phyloP scores from a whole-genome alignment of 208 protist species.

The Lotmaria passim region DNA sequence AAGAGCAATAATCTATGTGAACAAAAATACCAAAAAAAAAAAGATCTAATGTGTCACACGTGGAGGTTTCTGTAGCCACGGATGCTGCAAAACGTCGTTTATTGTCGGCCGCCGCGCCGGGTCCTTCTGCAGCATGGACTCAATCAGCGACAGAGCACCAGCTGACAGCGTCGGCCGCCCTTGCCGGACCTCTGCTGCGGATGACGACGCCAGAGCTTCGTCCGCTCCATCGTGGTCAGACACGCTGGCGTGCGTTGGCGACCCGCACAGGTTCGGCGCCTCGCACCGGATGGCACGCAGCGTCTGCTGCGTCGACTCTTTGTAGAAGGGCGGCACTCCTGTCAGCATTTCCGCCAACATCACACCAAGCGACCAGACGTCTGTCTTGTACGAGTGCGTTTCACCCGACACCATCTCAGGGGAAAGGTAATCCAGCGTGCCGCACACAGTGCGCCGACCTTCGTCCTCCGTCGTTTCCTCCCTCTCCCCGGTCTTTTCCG shows the following conservation, averaged over 20 bases:
- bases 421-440: slow-evolving; percentile 99
- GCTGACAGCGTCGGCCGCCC: slow-evolving; percentile 29
- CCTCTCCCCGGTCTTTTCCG: not conserved
- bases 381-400: slow-evolving; percentile 67
- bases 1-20: not conserved
- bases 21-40: slow-evolving; percentile 1
- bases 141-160: slow-evolving; percentile 40
- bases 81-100: slow-evolving; percentile 62
- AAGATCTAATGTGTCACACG: not conserved
- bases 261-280: slow-evolving; percentile 38
- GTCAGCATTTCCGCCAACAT: slow-evolving; percentile 87
- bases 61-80: slow-evolving; percentile 60
- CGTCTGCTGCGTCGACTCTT: slow-evolving; percentile 49
- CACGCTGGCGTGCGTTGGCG: not conserved
- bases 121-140: slow-evolving; percentile 68
- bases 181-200: not conserved
- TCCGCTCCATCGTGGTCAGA: no score
- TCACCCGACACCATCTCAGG: slow-evolving; percentile 95
- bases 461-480: not conserved
- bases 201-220: no score
- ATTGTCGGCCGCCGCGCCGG: slow-evolving; percentile 59
- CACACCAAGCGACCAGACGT: slow-evolving; percentile 91
- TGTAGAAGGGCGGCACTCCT: slow-evolving; percentile 78
- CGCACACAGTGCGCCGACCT: slow-evolving; percentile 78
- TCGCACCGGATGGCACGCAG: slow-evolving; percentile 61